Conservation (phyloP, 768 basidiomycete species). For the Porphyrellus cyaneotinctus region DNA sequence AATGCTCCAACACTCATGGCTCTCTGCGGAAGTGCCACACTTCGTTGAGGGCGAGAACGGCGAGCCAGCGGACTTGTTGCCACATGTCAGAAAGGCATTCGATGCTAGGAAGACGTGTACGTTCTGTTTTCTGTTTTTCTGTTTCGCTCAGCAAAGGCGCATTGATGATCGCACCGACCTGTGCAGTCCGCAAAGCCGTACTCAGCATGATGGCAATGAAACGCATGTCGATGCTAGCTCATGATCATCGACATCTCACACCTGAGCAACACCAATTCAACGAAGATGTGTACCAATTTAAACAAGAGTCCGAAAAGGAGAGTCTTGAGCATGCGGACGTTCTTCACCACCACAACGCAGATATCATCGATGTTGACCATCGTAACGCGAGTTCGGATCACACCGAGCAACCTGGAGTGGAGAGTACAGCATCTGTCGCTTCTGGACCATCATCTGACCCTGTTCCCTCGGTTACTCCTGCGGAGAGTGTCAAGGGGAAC, state of each 20-base stretch:
- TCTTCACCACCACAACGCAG: constrained; percentile 46
- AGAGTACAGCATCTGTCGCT: not conserved
- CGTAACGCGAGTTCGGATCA: not conserved
- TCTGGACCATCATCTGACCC: constrained; percentile 1
- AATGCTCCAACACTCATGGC: constrained; percentile 63
- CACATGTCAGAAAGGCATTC: constrained; percentile 85
- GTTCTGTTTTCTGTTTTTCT: constrained; percentile 35
- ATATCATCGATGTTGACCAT: not conserved
- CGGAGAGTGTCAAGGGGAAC: constrained; percentile 16
- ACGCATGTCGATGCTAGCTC: constrained; percentile 60
- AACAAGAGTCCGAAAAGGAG: constrained; percentile 73
- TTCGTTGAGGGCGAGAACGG: constrained; percentile 59
- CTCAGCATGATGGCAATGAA: constrained; percentile 83
- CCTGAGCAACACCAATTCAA: constrained; percentile 48
- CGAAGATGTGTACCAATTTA: constrained; percentile 61
- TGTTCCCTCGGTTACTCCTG: not conserved
- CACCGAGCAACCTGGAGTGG: not conserved
- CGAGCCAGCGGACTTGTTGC: constrained; percentile 72
- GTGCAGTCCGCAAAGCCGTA: constrained; percentile 81
- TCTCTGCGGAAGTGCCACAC: constrained; percentile 65
- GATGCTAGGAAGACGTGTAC: constrained; percentile 82
- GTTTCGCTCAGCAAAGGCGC: not conserved
- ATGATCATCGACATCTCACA: constrained; percentile 28
- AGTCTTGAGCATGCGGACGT: constrained; percentile 39
- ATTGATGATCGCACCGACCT: constrained; percentile 2